These are phyloP conservation scores for Phytophthora ohioensis DNA, from an alignment of 352 stramenopile species.

Conservation along the genomic window DNA sequence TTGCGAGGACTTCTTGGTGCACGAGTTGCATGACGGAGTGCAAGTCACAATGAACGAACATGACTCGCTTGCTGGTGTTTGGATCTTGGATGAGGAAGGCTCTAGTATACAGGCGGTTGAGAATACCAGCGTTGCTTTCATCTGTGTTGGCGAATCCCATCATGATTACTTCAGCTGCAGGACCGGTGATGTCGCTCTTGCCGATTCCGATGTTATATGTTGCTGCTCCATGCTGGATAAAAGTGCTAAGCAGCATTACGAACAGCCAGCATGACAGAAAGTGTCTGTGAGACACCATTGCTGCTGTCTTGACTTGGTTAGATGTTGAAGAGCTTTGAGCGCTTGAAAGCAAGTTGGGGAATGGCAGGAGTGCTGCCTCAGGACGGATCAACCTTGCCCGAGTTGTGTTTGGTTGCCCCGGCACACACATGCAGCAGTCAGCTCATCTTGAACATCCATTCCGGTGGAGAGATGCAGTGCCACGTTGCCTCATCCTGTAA, in stretches of 20 bases:
- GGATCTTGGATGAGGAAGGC: conserved; percentile 67
- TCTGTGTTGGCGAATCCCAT: conserved; percentile 65
- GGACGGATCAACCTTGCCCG: no score
- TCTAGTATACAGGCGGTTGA: conserved; percentile 68
- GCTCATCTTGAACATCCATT: no score
- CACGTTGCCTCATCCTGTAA: no score
- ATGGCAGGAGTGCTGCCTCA: no score
- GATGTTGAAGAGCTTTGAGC: no score
- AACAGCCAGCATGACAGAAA: no score
- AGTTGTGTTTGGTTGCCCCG: no score
- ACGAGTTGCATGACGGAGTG: conserved; percentile 59
- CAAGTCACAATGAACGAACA: conserved; percentile 64
- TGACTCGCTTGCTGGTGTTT: conserved; percentile 39
- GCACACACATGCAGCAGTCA: no score
- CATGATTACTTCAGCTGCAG: conserved; percentile 66
- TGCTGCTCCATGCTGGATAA: not conserved
- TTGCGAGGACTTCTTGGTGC: conserved; percentile 58
- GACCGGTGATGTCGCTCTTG: conserved; percentile 72
- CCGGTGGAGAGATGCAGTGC: no score
- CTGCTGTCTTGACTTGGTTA: no score
- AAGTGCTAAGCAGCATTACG: not conserved
- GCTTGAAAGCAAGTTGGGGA: no score
- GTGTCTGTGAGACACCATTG: no score
- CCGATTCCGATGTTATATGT: conserved; percentile 62
- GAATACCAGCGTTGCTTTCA: conserved; percentile 60